Percentiles rank a stretch among this genome's conserved stretches.
These are phyloP conservation scores for Thermochaetoides dissita DNA, from an alignment of 2,329 filamentous ascomycete species.

Conservation along the genomic window DNA sequence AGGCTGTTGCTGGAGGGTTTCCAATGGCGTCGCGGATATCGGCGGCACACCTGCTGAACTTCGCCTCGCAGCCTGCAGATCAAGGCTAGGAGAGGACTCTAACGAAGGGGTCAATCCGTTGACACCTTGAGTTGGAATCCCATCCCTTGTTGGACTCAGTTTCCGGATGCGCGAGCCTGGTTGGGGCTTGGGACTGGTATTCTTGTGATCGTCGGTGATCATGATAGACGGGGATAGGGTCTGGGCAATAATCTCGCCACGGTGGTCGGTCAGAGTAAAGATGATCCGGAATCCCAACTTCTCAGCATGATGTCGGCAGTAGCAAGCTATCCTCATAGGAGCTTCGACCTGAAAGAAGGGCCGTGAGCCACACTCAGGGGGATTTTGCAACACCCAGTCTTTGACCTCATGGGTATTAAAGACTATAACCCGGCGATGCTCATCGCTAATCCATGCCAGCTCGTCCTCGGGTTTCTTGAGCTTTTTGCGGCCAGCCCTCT, in stretches of 20 bases:
- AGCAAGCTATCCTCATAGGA: conserved; percentile 93
- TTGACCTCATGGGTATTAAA: conserved; percentile 84
- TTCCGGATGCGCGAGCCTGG: conserved; percentile 7
- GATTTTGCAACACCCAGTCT: conserved; percentile 50
- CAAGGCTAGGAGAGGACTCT: conserved; percentile 7
- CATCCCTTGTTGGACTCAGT: conserved; percentile 4
- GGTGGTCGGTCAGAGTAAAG: conserved; percentile 78
- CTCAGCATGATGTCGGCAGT: conserved; percentile 88
- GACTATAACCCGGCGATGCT: conserved; percentile 69
- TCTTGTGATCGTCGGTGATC: conserved; percentile 98
- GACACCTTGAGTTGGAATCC: not conserved
- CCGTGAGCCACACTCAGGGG: conserved; percentile 4
- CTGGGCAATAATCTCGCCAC: conserved; percentile 66
- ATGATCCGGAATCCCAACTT: conserved; percentile 88
- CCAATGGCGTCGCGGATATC: conserved; percentile 1
- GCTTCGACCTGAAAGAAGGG: conserved; percentile 57
- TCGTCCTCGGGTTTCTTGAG: conserved; percentile 87
- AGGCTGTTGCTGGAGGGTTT: conserved; percentile 1
- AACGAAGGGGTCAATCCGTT: not conserved
- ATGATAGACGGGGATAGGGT: conserved; percentile 78
- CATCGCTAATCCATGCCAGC: conserved; percentile 68
- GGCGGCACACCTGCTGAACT: conserved; percentile 1
- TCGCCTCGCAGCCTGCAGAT: conserved; percentile 4
- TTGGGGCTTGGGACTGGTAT: conserved; percentile 36
- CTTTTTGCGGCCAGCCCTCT: conserved; percentile 84